Conservation (phyloP, 2,329 filamentous ascomycete species). For the Aspergillus intermedius region DNA sequence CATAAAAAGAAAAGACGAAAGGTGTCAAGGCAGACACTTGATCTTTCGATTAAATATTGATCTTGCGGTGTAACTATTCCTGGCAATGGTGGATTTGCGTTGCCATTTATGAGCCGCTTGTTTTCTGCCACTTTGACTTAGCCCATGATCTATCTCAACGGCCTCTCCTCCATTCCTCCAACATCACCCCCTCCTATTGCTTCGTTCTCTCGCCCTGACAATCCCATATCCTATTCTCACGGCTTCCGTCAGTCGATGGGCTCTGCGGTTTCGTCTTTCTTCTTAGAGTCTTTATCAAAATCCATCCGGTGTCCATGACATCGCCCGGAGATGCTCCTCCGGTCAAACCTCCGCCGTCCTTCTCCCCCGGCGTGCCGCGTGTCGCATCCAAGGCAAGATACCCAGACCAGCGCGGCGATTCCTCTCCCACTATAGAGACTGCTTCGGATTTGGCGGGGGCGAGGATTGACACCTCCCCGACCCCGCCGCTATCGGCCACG, state of each 20-base stretch:
- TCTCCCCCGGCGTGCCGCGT: slow-evolving; percentile 60
- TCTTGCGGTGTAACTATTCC: too few species aligned
- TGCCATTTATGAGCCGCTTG: too few species aligned
- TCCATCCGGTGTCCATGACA: slow-evolving; percentile 55
- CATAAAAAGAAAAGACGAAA: too few species aligned
- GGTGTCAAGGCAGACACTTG: too few species aligned
- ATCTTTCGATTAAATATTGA: too few species aligned
- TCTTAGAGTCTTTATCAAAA: slow-evolving; percentile 15
- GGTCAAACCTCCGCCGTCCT: slow-evolving; percentile 62
- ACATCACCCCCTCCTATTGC: not conserved
- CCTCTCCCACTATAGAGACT: slow-evolving; percentile 29
- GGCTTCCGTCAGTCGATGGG: slow-evolving; percentile 21
- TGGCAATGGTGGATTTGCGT: too few species aligned
- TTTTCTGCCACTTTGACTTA: too few species aligned
- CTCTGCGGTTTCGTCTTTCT: slow-evolving; percentile 15
- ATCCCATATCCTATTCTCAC: not conserved
- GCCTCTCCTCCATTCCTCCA: not conserved
- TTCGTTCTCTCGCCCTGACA: not conserved
- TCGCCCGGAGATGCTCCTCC: slow-evolving; percentile 58
- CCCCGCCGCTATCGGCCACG: slow-evolving; percentile 42
- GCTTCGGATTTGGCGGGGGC: slow-evolving; percentile 44
- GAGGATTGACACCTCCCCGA: slow-evolving; percentile 53
- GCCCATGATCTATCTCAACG: too few species aligned
- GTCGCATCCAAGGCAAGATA: slow-evolving; percentile 55
- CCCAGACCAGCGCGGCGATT: slow-evolving; percentile 45